Base-by-base conservation (phyloP, 2,329 filamentous ascomycete genomes). In the Botrytis squamosa region DNA sequence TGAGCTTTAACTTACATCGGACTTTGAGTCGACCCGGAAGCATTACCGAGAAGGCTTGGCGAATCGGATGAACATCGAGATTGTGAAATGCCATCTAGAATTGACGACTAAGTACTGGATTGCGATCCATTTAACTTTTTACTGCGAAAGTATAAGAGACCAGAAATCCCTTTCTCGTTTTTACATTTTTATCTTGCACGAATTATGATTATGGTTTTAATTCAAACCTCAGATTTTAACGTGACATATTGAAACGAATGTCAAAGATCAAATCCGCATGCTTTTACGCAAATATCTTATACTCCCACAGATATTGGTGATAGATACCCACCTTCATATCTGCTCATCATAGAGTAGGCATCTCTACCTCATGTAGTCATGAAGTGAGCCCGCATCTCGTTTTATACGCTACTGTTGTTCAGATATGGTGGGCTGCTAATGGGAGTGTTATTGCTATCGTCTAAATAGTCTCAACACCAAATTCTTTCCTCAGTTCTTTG, bases 71-170 rank as follows among this genome's bases (percentile, higher is more conserved):
- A 57, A 68, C 36, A 68, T 68, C 18, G 49, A 57, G 49, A 68
- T 57, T 68, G 49, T 38, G 20, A 46, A 68, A 68, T 68, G 36
- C 66, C 66, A 68, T 68, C 9, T 68, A 3, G 40, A 68, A 29
- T 40, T 18, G 49, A 14, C 22, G 25, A 25, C 46, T 25, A 22
- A 42, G 6, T 40, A 42, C 22, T 60, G 57, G 9, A 12, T 22
- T 36, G 9, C 14, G 22, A 7, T 16, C 12, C 5, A n/a, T 55
- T 16, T 29, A n/a, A 22, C 20, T 8, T 10, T 42, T 25, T 3
- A 57, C 8, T 8, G 29, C 2, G 0, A 9, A 57, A 57, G 36
- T 42, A 68, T 33, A 68, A 68, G 25, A 40, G 49, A 40, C 22
- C 40, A 22, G n/a, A 40, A 7, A 20, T 40, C 65, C 49, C 65